Conservation (phyloP, 768 basidiomycete genomes). For the Trametes punicea region DNA sequence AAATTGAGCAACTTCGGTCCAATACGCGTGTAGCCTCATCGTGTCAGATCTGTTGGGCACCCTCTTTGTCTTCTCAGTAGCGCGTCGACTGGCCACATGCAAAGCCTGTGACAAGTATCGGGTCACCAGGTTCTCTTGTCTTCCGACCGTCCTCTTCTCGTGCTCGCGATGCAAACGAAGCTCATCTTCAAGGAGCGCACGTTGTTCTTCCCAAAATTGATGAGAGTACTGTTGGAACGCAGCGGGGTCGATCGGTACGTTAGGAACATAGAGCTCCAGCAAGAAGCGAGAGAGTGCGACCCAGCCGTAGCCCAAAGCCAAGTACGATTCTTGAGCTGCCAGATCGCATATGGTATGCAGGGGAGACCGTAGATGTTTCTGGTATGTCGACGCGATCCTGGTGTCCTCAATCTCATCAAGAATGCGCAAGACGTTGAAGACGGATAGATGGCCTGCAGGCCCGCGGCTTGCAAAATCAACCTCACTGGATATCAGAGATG, state of each 20-base stretch:
- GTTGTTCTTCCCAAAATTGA: slow-evolving; percentile 43
- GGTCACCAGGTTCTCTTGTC: slow-evolving; percentile 47
- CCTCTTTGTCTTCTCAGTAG: slow-evolving; percentile 30
- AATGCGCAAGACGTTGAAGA: neutral
- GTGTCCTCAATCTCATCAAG: neutral
- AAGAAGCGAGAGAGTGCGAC: slow-evolving; percentile 57
- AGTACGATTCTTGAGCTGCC: neutral
- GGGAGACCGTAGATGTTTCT: slow-evolving; percentile 7
- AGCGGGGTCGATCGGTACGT: slow-evolving; percentile 84
- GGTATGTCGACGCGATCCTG: slow-evolving; percentile 1
- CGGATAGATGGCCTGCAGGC: neutral
- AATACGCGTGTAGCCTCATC: slow-evolving; percentile 57
- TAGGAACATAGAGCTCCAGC: slow-evolving; percentile 73
- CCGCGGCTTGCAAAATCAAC: neutral
- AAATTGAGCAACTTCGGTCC: slow-evolving; percentile 79
- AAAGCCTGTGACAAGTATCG: slow-evolving; percentile 40
- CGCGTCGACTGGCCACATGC: slow-evolving; percentile 29
- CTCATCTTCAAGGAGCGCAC: slow-evolving; percentile 43
- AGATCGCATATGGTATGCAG: neutral
- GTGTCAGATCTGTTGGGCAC: slow-evolving; percentile 30
- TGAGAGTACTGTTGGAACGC: slow-evolving; percentile 50
- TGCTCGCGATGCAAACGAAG: slow-evolving; percentile 50
- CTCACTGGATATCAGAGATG: neutral
- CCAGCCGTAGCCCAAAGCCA: slow-evolving; percentile 48
- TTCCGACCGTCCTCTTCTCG: slow-evolving; percentile 57